Base-by-base conservation (phyloP, 208 protist species). In the Crithidia bombi region DNA sequence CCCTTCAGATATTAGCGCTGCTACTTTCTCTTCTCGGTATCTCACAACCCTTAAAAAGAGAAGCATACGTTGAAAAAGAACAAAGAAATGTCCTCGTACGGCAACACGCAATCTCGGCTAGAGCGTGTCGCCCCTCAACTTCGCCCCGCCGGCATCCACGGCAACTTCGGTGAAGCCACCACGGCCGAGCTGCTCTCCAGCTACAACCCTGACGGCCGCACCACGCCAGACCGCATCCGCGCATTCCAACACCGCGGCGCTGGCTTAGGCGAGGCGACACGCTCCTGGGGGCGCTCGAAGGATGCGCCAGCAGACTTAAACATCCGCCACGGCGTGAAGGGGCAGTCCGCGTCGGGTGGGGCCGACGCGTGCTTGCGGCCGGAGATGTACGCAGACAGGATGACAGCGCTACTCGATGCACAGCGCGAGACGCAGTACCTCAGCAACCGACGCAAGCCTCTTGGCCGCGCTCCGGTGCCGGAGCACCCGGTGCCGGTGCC, bases 121-220 rank as follows among this genome's bases (percentile, higher is more conserved):
- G 44, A 75, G 36, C 90, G 87, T 46, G 73, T 90, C 10, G 87
- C 91, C 10, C 91, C 91, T 44, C 82, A 93, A 64, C 80, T 94
- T 12, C 86, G 88, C 41, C 58, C 88, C 12, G 91, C 91, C 41
- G 91, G 91, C 28, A 41, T 89, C 38, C 63, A 69, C 32, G 73
- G 73, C n/a, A 70, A 86, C 55, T 83, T 74, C 63, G 73, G 58
- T 35, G 65, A 80, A 63, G 68, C 82, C 49, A 87, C 70, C 11
- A 78, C 69, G 5, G 81, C 69, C 12, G 83, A 89, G 49, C 76
- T 95, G 7, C 86, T 84, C 21, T 91, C 86, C 17, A 86, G 82
- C 68, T 92, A 90, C 75, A 89, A 89, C 75, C 71, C 74, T 2
- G 52, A 66, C 25, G 71, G 74, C 35, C 44, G 52, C 51, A 54